These are phyloP conservation scores for Auricularia heimuer DNA, from an alignment of 768 basidiomycete species.

Conservation along the genomic window DNA sequence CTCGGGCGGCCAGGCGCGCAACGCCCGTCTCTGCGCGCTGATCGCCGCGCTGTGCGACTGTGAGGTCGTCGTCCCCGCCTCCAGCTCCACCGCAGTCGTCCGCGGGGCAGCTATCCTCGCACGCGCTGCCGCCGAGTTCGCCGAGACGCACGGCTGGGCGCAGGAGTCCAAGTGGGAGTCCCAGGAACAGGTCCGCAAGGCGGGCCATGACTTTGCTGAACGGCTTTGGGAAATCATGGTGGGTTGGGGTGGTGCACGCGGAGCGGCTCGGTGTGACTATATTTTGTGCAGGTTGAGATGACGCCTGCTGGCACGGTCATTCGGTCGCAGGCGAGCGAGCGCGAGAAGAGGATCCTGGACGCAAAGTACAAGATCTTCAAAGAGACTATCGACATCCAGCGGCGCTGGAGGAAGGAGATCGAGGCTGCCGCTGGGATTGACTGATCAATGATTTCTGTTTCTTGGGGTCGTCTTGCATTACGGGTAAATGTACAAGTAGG, in stretches of 20 bases:
- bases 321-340: conserved; percentile 45
- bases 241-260: conserved; percentile 10
- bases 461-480: no score
- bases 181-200: conserved; percentile 26
- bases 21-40: conserved; percentile 77
- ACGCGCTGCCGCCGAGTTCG: conserved; percentile 64
- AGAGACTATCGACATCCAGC: conserved; percentile 82
- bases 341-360: conserved; percentile 67
- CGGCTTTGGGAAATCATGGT: conserved; percentile 91
- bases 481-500: no score
- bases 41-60: conserved; percentile 78
- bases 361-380: conserved; percentile 92
- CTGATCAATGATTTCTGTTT: no score
- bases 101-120: conserved; percentile 92
- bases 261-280: no score
- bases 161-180: conserved; percentile 24
- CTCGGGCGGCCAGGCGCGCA: conserved; percentile 84
- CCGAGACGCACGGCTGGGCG: conserved; percentile 18
- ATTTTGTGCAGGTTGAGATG: conserved; percentile 65
- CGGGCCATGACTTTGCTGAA: conserved; percentile 43
- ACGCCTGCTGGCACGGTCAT: conserved; percentile 73
- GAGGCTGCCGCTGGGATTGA: conserved; percentile 27
- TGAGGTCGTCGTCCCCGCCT: conserved; percentile 73
- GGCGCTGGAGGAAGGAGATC: conserved; percentile 74
- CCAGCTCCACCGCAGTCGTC: conserved; percentile 74